Evolutionary conservation across 2,329 filamentous ascomycete genomes (phyloP).

Genomic region (Xylariaceae sp.): DNA sequence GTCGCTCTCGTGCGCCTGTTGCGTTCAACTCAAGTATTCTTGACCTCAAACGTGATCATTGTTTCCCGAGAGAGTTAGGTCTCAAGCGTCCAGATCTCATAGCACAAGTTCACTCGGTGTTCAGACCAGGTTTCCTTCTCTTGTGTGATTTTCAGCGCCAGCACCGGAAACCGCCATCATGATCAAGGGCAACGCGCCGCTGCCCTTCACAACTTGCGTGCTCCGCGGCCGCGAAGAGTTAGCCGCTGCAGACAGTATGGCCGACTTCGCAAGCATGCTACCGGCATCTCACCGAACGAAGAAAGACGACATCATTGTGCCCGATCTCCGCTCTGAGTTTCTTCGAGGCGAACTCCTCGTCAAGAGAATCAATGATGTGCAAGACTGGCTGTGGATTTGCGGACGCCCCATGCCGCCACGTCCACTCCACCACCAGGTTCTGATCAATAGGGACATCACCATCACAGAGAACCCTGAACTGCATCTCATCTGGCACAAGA

Average conservation of each 20-base stretch:
- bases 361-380: constrained; percentile 23
- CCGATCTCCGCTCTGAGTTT: constrained; percentile 17
- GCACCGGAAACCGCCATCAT: neutral
- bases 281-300: constrained; percentile 27
- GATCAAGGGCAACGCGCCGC: neutral
- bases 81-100: no score
- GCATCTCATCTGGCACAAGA: constrained; percentile 35
- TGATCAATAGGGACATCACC: constrained; percentile 29
- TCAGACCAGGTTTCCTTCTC: no score
- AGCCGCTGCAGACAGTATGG: no score
- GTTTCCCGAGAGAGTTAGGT: no score
- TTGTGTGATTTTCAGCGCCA: no score
- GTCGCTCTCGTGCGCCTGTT: no score
- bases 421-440: constrained; percentile 32
- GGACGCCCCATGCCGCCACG: constrained; percentile 33
- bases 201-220: neutral
- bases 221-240: no score
- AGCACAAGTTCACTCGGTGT: no score
- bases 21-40: no score
- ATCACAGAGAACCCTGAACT: constrained; percentile 34
- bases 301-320: constrained; percentile 24
- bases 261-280: constrained; percentile 11
- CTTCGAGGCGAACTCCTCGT: constrained; percentile 27
- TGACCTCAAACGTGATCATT: no score
- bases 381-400: constrained; percentile 27